Percentiles rank a stretch among this genome's conserved stretches.
These are phyloP conservation scores for Lagenaria siceraria DNA, from an alignment of 306 rosid species.

Conservation along the genomic window DNA sequence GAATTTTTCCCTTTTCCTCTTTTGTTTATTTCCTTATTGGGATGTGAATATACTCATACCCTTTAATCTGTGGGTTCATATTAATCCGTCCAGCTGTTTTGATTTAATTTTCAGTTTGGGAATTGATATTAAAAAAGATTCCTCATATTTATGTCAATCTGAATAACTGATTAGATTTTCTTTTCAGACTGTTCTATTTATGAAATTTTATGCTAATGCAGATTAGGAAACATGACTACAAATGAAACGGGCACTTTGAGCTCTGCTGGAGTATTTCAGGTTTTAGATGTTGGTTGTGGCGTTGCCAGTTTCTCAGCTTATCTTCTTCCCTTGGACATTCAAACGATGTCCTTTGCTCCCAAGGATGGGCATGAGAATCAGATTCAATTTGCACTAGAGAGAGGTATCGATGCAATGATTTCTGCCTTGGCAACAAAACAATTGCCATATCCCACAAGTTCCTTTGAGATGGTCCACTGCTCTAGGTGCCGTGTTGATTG, in stretches of 20 bases:
- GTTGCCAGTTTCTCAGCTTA: slow-evolving; percentile 97
- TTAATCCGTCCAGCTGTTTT: not conserved
- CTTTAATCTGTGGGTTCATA: not conserved
- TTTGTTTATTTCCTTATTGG: not conserved
- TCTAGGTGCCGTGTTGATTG: slow-evolving; percentile 88
- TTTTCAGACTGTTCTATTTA: not conserved
- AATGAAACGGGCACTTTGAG: slow-evolving; percentile 55
- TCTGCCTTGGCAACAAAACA: slow-evolving; percentile 81
- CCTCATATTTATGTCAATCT: slow-evolving; percentile 1
- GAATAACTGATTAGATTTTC: not conserved
- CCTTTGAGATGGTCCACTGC: slow-evolving; percentile 94
- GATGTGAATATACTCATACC: not conserved
- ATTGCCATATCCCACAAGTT: slow-evolving; percentile 64
- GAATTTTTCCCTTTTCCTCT: not conserved
- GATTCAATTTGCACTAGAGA: slow-evolving; percentile 87
- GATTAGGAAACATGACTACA: slow-evolving; percentile 85
- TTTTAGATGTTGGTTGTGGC: slow-evolving; percentile 92
- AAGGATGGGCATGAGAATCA: slow-evolving; percentile 94
- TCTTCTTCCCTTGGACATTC: slow-evolving; percentile 73
- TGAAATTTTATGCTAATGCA: slow-evolving; percentile 13
- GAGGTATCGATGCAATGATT: slow-evolving; percentile 88
- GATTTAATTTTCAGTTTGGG: not conserved
- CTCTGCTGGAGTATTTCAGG: slow-evolving; percentile 69
- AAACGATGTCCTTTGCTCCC: slow-evolving; percentile 94
- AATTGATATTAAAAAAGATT: not conserved